These are phyloP conservation scores for Talaromyces sp. DNA, from an alignment of 2,329 filamentous ascomycete genomes.

Conservation along the genomic window DNA sequence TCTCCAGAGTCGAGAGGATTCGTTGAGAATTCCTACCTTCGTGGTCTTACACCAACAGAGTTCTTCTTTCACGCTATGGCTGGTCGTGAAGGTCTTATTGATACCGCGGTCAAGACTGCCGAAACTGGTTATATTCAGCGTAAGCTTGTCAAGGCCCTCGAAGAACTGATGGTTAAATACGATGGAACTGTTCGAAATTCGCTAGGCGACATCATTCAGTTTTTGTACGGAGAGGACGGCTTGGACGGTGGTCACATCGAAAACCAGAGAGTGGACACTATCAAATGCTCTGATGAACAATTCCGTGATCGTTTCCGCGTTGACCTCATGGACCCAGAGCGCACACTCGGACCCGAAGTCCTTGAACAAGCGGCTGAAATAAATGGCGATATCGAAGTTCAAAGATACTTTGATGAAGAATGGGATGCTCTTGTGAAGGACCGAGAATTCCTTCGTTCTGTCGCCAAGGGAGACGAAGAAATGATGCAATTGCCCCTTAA, in stretches of 20 bases:
- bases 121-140: conserved; percentile 99
- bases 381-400: conserved; percentile 79
- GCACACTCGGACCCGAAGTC: conserved; percentile 62
- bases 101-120: conserved; percentile 98
- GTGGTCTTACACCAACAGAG: conserved; percentile 89
- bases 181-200: conserved; percentile 97
- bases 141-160: conserved; percentile 93
- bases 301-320: conserved; percentile 81
- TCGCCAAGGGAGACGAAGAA: conserved; percentile 75
- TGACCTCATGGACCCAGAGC: conserved; percentile 73
- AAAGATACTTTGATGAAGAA: conserved; percentile 82
- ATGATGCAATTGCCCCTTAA: conserved; percentile 91
- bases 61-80: conserved; percentile 99
- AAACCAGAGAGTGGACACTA: conserved; percentile 82
- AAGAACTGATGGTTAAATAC: conserved; percentile 96
- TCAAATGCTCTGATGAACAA: conserved; percentile 71
- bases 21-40: conserved; percentile 96
- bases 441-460: conserved; percentile 67
- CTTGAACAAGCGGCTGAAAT: conserved; percentile 86
- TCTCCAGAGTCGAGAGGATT: conserved; percentile 95
- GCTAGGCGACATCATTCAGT: conserved; percentile 91
- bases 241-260: conserved; percentile 92
- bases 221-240: conserved; percentile 96
- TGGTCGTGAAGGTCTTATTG: conserved; percentile 98
- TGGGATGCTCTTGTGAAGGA: conserved; percentile 75